Evolutionary conservation across 306 rosid species (phyloP).

Genomic region (Bauhinia variegata): DNA sequence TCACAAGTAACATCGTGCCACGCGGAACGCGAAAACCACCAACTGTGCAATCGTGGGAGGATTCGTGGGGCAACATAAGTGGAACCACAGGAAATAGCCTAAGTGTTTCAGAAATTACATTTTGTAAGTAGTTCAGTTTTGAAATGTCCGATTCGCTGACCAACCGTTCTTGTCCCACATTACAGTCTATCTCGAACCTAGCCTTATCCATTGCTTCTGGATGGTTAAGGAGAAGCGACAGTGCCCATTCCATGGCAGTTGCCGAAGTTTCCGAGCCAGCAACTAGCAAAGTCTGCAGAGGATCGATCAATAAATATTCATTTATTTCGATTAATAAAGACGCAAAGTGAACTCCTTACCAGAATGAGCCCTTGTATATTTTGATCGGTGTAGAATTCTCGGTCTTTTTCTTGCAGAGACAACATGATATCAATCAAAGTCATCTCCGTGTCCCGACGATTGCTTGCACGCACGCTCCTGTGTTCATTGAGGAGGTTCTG

Average conservation of each 20-base stretch:
- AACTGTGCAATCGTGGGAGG: conserved; percentile 32
- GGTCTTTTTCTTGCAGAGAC: conserved; percentile 28
- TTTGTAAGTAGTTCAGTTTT: conserved; percentile 26
- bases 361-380: conserved; percentile 34
- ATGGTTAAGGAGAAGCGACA: conserved; percentile 40
- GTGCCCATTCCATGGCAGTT: conserved; percentile 44
- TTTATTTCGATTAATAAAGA: no score
- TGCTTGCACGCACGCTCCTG: background rate
- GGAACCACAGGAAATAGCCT: conserved; percentile 37
- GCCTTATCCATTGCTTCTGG: conserved; percentile 35
- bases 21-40: conserved; percentile 27
- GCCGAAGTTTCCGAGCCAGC: conserved; percentile 43
- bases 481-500: conserved; percentile 26
- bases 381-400: conserved; percentile 20
- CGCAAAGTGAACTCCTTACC: conserved; percentile 16
- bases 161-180: conserved; percentile 16
- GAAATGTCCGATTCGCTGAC: conserved; percentile 31
- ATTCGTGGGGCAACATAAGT: conserved; percentile 30
- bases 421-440: conserved; percentile 24
- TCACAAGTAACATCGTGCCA: conserved; percentile 37
- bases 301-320: background rate
- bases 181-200: conserved; percentile 8
- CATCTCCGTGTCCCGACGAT: background rate
- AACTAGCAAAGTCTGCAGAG: conserved; percentile 10
- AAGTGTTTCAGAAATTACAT: conserved; percentile 35